Percentiles rank a stretch among this genome's conserved stretches.
Evolutionary conservation across 768 basidiomycete genomes (phyloP).

Genomic region (Kockovaella imperatae): DNA sequence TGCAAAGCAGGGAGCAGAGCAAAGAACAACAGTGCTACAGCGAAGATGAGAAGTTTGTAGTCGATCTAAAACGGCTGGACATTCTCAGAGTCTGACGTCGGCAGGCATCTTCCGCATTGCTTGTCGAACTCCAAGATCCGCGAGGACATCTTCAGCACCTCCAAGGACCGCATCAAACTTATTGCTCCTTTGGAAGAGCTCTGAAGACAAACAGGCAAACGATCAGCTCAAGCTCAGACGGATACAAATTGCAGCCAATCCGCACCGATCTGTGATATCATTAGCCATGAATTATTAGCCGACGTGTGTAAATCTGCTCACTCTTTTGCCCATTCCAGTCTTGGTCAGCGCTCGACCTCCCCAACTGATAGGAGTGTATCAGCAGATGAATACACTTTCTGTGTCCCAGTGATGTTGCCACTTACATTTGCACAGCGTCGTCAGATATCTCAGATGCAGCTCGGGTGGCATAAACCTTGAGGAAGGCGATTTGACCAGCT

Average conservation of each 20-base stretch:
- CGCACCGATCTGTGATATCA: no score
- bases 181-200: slow-evolving; percentile 42
- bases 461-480: slow-evolving; percentile 70
- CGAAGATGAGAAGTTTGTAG: no score
- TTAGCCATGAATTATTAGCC: no score
- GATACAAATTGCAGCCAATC: not conserved
- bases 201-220: slow-evolving; percentile 43
- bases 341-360: slow-evolving; percentile 74
- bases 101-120: no score
- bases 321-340: slow-evolving; percentile 67
- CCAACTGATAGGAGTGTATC: no score
- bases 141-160: slow-evolving; percentile 39
- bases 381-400: no score
- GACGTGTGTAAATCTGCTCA: slow-evolving; percentile 37
- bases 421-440: slow-evolving; percentile 71
- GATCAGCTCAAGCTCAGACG: slow-evolving; percentile 2
- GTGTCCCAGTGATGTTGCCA: no score
- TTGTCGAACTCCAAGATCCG: slow-evolving; percentile 42
- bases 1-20: no score
- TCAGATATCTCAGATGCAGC: slow-evolving; percentile 70
- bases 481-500: slow-evolving; percentile 60
- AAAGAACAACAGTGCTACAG: not conserved
- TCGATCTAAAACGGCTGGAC: not conserved
- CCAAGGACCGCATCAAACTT: slow-evolving; percentile 45
- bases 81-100: slow-evolving; percentile 23